These are phyloP conservation scores for Populus tomentosa DNA, from an alignment of 441 rosid species.

Conservation along the genomic window DNA sequence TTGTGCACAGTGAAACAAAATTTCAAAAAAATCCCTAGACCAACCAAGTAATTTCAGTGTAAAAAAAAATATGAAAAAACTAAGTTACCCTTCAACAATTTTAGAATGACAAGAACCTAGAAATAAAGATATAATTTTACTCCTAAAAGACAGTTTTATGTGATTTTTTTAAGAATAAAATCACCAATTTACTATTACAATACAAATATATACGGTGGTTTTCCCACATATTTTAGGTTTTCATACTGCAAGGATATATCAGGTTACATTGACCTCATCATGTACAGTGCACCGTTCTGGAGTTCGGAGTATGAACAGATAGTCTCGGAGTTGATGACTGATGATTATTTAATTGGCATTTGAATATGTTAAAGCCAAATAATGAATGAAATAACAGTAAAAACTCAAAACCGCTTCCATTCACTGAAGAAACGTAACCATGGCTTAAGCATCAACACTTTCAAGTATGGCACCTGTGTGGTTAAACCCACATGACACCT, in stretches of 20 bases:
- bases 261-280: background rate
- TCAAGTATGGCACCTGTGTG: conserved; percentile 24
- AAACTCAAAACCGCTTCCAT: background rate
- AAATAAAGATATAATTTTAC: background rate
- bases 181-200: background rate
- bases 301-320: background rate
- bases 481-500: conserved; percentile 88
- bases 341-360: background rate
- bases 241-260: background rate
- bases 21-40: background rate
- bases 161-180: background rate
- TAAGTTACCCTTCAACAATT: too few species aligned
- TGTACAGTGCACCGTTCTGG: background rate
- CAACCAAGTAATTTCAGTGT: too few species aligned
- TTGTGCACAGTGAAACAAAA: too few species aligned
- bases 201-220: background rate
- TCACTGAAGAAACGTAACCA: background rate
- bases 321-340: conserved; percentile 10
- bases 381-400: background rate
- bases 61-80: too few species aligned
- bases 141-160: background rate
- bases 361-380: background rate
- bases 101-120: background rate
- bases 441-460: background rate
- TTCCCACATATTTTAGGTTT: background rate